Base-by-base conservation (phyloP, 225 moss, liverwort and hornwort genomes). In the Thuidium tamariscinum region DNA sequence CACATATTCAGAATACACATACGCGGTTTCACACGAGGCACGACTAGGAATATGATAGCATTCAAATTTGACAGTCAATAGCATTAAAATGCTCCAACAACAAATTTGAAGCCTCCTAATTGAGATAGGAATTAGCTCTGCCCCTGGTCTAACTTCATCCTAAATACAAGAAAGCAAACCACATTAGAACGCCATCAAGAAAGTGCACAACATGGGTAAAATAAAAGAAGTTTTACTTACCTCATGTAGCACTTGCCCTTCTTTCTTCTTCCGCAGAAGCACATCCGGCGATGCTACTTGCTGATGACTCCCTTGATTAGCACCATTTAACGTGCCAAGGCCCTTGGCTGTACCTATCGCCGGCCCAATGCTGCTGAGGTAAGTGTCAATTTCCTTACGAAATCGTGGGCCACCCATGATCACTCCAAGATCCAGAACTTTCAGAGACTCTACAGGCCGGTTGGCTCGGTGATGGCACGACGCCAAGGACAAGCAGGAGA, bases 381-480 rank as follows among this genome's bases (percentile, higher is more conserved):
- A 92, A 25, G 84, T 57, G 76, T 97, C 96, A 52, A 99, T 86
- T 46, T 94, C 90, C 65, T 82, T 65, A 12, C 98, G 94, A 88
- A 99, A 97, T 25, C 77, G 73, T 25, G 89, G 83, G 13, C 98
- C 98, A 15, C 98, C 98, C 97, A 97, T 95, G 56, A 99, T 94
- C 82, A 96, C 92, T 39, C 97, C 98, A 88, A 99, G 93, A 79
- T 99, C 98, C 83, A 99, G 84, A 87, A 92, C 87, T 87, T 93
- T 93, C 70, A 99, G 79, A n/a, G 96, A 93, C 62, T 95, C 91
- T 27, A 91, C 91, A 8, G 84, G 34, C 66, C 88, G 87, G 74
- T 88, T 89, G 41, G 92, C 90, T 48, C 87, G 80, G 84, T 92
- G 86, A 88, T 90, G 93, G 92, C 89, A 92, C 32, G 90, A 91